A percentile compares a stretch with the other conserved stretches of the same genome.
Conservation (phyloP, 371 early-diverging fungal genomes). For the Batkoa obscura region DNA sequence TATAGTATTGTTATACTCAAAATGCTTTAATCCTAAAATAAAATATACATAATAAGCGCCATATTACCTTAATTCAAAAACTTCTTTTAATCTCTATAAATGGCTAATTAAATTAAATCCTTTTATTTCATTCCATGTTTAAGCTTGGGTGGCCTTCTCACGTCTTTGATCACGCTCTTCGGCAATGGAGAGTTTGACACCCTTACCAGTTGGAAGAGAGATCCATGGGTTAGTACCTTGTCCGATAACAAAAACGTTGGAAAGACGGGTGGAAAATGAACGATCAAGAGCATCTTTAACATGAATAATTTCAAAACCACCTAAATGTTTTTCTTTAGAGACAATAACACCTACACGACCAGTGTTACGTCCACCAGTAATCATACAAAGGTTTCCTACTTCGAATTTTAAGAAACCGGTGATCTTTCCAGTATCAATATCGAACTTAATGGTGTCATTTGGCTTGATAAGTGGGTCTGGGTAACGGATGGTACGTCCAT, state of each 20-base stretch:
- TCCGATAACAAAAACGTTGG: conserved; percentile 90
- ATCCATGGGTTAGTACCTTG: conserved; percentile 54
- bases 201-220: conserved; percentile 94
- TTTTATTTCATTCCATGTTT: no score
- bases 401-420: conserved; percentile 90
- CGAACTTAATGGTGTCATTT: conserved; percentile 97
- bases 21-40: no score
- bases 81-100: no score
- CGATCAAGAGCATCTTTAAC: conserved; percentile 77
- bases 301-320: conserved; percentile 92
- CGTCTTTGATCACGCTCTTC: conserved; percentile 91
- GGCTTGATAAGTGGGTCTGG: conserved; percentile 97
- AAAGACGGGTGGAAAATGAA: conserved; percentile 71
- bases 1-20: no score
- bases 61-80: no score
- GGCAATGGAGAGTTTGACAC: conserved; percentile 92
- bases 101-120: no score
- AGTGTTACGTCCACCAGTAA: conserved; percentile 98
- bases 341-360: conserved; percentile 98
- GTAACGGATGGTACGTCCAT: conserved; percentile 99
- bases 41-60: no score
- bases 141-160: conserved; percentile 32
- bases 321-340: conserved; percentile 92
- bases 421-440: conserved; percentile 87
- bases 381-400: conserved; percentile 87